These are phyloP conservation scores for Gilbertella persicaria DNA, from an alignment of 371 early-diverging fungal genomes.

Conservation along the genomic window DNA sequence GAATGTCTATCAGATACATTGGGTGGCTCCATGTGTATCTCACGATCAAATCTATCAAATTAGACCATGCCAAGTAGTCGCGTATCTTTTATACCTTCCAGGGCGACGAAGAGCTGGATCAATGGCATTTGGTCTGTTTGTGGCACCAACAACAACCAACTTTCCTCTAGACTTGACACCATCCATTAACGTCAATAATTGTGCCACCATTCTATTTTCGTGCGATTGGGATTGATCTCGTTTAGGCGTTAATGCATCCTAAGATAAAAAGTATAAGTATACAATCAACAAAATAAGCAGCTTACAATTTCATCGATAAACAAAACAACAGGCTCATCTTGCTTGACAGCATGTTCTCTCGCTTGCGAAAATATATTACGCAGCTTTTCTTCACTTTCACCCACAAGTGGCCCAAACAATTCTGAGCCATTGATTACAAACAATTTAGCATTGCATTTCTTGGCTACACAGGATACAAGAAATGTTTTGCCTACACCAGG, in stretches of 20 bases:
- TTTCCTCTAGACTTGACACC: constrained; percentile 71
- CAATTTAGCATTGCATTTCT: constrained; percentile 62
- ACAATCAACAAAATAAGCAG: not conserved
- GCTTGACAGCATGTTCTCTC: constrained; percentile 38
- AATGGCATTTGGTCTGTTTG: constrained; percentile 97
- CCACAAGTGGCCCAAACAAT: constrained; percentile 86
- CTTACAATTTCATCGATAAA: constrained; percentile 99
- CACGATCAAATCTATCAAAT: constrained; percentile 84
- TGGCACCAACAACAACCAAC: constrained; percentile 94
- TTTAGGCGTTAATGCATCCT: constrained; percentile 94
- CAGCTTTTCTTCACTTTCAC: constrained; percentile 93
- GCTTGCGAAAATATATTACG: constrained; percentile 87
- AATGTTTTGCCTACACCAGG: constrained; percentile 97
- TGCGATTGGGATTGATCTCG: constrained; percentile 78
- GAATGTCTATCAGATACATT: constrained; percentile 56
- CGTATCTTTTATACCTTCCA: constrained; percentile 78
- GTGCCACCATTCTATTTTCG: constrained; percentile 94
- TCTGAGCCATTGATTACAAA: constrained; percentile 85
- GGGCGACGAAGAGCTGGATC: constrained; percentile 98
- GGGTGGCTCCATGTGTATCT: constrained; percentile 86
- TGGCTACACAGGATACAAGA: constrained; percentile 71
- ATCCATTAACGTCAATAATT: constrained; percentile 97
- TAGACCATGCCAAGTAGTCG: too few relatives aligned
- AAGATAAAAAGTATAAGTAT: not conserved
- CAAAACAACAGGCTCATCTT: constrained; percentile 72